These are phyloP conservation scores for Russula sp. DNA, from an alignment of 768 basidiomycete species.

Conservation along the genomic window DNA sequence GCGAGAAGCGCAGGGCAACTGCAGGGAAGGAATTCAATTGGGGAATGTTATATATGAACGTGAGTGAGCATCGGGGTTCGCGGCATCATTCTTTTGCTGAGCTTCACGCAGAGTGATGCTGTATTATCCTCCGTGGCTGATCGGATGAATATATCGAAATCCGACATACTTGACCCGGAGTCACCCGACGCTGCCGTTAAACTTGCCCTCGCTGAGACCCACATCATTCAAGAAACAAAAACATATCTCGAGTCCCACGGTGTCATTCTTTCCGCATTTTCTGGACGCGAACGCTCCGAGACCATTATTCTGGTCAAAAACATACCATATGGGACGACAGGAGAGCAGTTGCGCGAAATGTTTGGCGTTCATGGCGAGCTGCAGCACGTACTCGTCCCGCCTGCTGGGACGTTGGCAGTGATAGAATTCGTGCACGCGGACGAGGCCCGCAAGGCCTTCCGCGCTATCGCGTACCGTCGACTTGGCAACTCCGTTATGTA, in stretches of 20 bases:
- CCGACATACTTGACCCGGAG: slow-evolving; percentile 84
- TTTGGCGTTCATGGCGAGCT: slow-evolving; percentile 76
- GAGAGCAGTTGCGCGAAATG: slow-evolving; percentile 69
- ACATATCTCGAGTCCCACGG: slow-evolving; percentile 79
- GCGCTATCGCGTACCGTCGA: slow-evolving; percentile 79
- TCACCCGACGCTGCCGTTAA: slow-evolving; percentile 84
- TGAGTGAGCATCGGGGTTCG: slow-evolving; percentile 46
- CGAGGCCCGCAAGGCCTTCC: slow-evolving; percentile 74
- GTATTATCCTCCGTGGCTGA: slow-evolving; percentile 88
- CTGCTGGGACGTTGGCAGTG: slow-evolving; percentile 89
- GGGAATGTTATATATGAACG: slow-evolving; percentile 97
- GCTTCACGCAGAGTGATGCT: slow-evolving; percentile 72
- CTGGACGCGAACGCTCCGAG: slow-evolving; percentile 53
- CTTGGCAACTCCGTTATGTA: slow-evolving; percentile 89
- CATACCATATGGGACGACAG: slow-evolving; percentile 86
- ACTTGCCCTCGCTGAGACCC: slow-evolving; percentile 93
- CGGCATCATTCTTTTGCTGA: slow-evolving; percentile 29
- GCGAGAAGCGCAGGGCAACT: slow-evolving; percentile 58
- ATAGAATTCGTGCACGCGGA: slow-evolving; percentile 77
- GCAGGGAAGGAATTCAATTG: slow-evolving; percentile 86
- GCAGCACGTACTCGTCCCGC: slow-evolving; percentile 74
- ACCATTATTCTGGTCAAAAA: slow-evolving; percentile 93
- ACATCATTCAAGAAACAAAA: slow-evolving; percentile 94
- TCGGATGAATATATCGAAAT: slow-evolving; percentile 81
- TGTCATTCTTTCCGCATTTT: slow-evolving; percentile 58